A percentile compares a stretch with the other conserved stretches of the same genome.
These are phyloP conservation scores for Psilocybe mexicana DNA, from an alignment of 1,284 basidiomycete species.

Conservation along the genomic window DNA sequence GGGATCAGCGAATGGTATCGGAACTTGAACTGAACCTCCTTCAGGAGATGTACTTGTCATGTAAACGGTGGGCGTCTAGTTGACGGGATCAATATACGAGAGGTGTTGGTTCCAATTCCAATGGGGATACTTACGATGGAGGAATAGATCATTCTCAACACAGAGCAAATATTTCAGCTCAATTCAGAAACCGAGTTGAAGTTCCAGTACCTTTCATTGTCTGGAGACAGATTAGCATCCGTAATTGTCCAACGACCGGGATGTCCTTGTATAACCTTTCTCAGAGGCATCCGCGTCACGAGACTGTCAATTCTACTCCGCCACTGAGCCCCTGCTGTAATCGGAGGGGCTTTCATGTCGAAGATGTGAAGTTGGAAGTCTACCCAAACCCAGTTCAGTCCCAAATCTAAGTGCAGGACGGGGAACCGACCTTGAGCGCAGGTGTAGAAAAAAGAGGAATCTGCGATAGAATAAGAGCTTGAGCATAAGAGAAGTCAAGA, in stretches of 20 bases:
- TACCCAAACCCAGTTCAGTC: constrained; percentile 29
- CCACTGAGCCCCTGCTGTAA: constrained; percentile 10
- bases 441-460: constrained; percentile 82
- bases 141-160: constrained; percentile 84
- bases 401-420: neutral
- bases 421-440: constrained; percentile 65
- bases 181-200: neutral
- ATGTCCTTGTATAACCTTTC: constrained; percentile 78
- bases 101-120: neutral
- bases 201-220: constrained; percentile 75
- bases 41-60: constrained; percentile 81
- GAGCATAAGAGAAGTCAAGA: neutral
- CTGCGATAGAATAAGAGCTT: constrained; percentile 34
- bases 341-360: constrained; percentile 62
- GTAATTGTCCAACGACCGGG: constrained; percentile 90
- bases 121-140: constrained; percentile 61
- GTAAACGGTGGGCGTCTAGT: constrained; percentile 68
- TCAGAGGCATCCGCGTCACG: constrained; percentile 69
- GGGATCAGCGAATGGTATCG: constrained; percentile 71
- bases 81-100: constrained; percentile 10
- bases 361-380: constrained; percentile 90
- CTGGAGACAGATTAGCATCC: constrained; percentile 90
- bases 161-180: neutral
- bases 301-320: constrained; percentile 36
- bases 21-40: constrained; percentile 66